Conservation (phyloP, 148 eudicot genomes). For the Arctostaphylos glauca region DNA sequence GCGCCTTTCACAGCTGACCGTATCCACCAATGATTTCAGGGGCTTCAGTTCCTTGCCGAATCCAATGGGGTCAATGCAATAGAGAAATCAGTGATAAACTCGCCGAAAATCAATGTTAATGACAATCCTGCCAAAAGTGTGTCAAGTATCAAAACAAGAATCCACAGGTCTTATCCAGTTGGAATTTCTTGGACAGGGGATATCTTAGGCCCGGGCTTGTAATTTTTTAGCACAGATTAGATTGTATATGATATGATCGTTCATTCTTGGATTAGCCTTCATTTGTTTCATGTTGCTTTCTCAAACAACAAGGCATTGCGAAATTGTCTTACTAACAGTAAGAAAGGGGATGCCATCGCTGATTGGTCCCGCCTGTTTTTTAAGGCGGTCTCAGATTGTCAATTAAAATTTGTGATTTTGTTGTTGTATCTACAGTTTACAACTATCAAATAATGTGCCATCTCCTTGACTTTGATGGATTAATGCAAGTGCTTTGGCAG, state of each 20-base stretch:
- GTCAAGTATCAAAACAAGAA: constrained; percentile 46
- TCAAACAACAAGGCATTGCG: background rate
- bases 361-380: background rate
- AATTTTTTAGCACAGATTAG: constrained; percentile 2
- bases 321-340: background rate
- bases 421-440: background rate
- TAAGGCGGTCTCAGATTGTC: background rate
- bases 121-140: constrained; percentile 31
- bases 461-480: background rate
- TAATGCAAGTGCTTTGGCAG: background rate
- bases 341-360: background rate
- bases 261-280: constrained; percentile 10
- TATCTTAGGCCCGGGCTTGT: constrained; percentile 33
- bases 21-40: constrained; percentile 37
- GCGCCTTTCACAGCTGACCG: constrained; percentile 16
- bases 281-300: background rate
- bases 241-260: background rate
- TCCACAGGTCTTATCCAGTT: constrained; percentile 66
- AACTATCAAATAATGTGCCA: background rate
- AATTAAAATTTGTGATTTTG: background rate
- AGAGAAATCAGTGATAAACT: constrained; percentile 34
- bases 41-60: constrained; percentile 68
- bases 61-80: constrained; percentile 29
- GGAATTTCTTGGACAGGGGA: constrained; percentile 58
- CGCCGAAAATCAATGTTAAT: constrained; percentile 27